Percentiles rank a stretch among this genome's conserved stretches.
phyloP scores from a whole-genome alignment of 2,329 filamentous ascomycete species.

The Botrytis paeoniae region DNA sequence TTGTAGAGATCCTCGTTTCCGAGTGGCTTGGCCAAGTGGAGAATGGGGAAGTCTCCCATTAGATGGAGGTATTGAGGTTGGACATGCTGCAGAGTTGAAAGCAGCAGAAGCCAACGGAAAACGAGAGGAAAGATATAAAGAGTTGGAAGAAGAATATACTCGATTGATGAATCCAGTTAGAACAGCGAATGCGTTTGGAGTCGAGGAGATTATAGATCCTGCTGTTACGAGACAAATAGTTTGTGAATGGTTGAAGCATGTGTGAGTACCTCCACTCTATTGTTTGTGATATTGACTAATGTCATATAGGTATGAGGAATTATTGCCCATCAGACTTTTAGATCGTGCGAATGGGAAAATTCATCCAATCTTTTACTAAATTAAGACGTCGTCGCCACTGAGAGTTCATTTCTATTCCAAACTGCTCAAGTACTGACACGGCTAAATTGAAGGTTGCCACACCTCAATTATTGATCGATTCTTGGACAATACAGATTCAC shows the following conservation, averaged over 20 bases:
- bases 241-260: conserved; percentile 53
- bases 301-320: conserved; percentile 28
- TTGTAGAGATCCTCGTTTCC: conserved; percentile 56
- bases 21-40: conserved; percentile 62
- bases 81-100: conserved; percentile 57
- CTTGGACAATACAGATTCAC: background rate
- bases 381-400: background rate
- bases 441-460: background rate
- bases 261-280: conserved; percentile 39
- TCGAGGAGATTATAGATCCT: conserved; percentile 65
- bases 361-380: conserved; percentile 41
- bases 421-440: background rate
- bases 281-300: background rate
- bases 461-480: background rate
- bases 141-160: conserved; percentile 58
- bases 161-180: conserved; percentile 63
- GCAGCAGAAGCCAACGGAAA: conserved; percentile 50
- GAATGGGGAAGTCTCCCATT: conserved; percentile 61
- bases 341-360: conserved; percentile 44
- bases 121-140: conserved; percentile 50
- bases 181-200: conserved; percentile 60
- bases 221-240: conserved; percentile 54
- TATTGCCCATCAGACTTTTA: conserved; percentile 30
- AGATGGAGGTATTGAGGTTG: conserved; percentile 63
- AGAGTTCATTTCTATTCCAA: background rate